phyloP scores from a whole-genome alignment of 2,329 filamentous ascomycete species.

The Tothia fuscella region DNA sequence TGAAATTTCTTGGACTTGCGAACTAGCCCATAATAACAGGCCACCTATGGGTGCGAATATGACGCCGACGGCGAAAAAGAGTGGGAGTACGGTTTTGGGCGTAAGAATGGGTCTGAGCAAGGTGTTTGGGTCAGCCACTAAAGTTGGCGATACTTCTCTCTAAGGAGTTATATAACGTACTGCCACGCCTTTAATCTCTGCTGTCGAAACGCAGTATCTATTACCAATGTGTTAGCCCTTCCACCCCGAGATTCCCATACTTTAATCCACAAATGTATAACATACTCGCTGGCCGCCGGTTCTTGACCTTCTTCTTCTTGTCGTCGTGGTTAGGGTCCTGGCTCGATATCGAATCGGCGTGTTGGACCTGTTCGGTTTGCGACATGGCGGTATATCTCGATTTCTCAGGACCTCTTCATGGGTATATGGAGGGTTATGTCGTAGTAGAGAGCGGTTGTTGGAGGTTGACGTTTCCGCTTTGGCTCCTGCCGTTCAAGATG shows the following conservation, averaged over 20 bases:
- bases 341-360: constrained; percentile 11
- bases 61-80: constrained; percentile 83
- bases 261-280: constrained; percentile 12
- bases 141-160: background rate
- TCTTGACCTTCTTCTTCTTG: constrained; percentile 74
- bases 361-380: constrained; percentile 11
- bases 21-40: constrained; percentile 72
- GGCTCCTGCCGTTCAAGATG: too few species aligned
- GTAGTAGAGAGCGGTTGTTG: too few species aligned
- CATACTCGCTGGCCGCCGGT: constrained; percentile 78
- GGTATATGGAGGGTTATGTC: too few species aligned
- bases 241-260: background rate
- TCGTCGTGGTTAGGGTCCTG: constrained; percentile 19
- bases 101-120: constrained; percentile 72
- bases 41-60: constrained; percentile 92
- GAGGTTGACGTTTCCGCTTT: too few species aligned
- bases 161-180: constrained; percentile 41
- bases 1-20: constrained; percentile 77
- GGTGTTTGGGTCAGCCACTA: constrained; percentile 25
- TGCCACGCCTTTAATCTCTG: constrained; percentile 98
- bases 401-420: too few species aligned
- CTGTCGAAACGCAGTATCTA: constrained; percentile 93
- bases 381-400: too few species aligned
- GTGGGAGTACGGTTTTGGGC: constrained; percentile 80
- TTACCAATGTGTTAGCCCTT: background rate